These are phyloP conservation scores for Kodamaea alishanica DNA, from an alignment of 1,139 yeast genomes.

Conservation along the genomic window DNA sequence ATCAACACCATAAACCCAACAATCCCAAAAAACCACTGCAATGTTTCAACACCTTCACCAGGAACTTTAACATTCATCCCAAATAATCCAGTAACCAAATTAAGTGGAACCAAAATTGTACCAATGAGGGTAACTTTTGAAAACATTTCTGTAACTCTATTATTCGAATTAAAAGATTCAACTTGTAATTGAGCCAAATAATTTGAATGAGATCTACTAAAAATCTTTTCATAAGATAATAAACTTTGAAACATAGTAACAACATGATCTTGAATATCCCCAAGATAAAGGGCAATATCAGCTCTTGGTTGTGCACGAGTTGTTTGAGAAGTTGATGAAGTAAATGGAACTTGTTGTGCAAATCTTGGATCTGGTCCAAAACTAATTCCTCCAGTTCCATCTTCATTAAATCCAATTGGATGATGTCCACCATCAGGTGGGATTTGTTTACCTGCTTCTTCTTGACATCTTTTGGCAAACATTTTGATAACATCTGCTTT, in stretches of 20 bases:
- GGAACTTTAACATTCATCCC: conserved; percentile 96
- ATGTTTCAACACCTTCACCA: conserved; percentile 47
- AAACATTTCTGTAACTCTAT: conserved; percentile 78
- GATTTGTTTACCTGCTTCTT: conserved; percentile 33
- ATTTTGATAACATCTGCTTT: conserved; percentile 96
- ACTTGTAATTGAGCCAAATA: conserved; percentile 93
- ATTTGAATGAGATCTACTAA: conserved; percentile 87
- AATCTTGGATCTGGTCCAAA: conserved; percentile 24
- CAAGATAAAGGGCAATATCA: conserved; percentile 81
- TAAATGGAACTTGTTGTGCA: conserved; percentile 6
- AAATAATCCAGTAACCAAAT: conserved; percentile 84
- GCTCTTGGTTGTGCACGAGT: conserved; percentile 64
- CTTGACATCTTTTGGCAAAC: conserved; percentile 96
- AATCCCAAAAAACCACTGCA: conserved; percentile 42
- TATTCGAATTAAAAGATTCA: conserved; percentile 81
- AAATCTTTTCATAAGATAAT: conserved; percentile 85
- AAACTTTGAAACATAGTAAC: conserved; percentile 93
- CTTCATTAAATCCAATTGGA: conserved; percentile 13
- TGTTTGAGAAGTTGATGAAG: conserved; percentile 3
- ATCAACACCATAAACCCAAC: conserved; percentile 36
- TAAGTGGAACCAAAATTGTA: conserved; percentile 86
- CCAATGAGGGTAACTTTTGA: conserved; percentile 89
- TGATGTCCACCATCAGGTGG: conserved; percentile 9
- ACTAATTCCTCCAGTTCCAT: conserved; percentile 18
- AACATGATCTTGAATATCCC: conserved; percentile 97